phyloP scores from a whole-genome alignment of 208 protist species.

The Phytomonas francai region DNA sequence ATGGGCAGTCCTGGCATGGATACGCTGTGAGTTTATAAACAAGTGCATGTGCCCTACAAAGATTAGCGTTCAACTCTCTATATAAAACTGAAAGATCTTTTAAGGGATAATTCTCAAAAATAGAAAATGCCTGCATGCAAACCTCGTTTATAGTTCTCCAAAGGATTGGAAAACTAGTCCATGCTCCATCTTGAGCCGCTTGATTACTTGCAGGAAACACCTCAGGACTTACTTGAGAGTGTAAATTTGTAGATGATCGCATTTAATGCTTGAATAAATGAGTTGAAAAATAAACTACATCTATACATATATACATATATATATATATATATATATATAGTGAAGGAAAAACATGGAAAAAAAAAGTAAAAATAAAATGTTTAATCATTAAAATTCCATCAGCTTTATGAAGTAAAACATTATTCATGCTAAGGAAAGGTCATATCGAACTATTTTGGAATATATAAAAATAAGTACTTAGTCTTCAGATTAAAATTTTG shows the following conservation, averaged over 20 bases:
- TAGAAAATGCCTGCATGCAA: slow-evolving; percentile 23
- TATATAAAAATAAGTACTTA: neutral
- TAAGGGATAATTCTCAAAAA: slow-evolving; percentile 21
- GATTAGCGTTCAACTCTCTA: slow-evolving; percentile 26
- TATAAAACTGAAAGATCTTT: slow-evolving; percentile 30
- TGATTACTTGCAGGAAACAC: neutral
- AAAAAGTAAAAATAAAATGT: neutral
- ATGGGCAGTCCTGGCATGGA: slow-evolving; percentile 53
- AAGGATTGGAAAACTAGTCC: slow-evolving; percentile 20
- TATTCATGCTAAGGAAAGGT: neutral
- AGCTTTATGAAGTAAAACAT: neutral
- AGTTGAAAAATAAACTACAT: neutral
- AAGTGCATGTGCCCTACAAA: slow-evolving; percentile 33
- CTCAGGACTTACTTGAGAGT: neutral
- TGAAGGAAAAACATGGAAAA: neutral
- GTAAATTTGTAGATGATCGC: neutral
- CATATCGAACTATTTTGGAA: neutral
- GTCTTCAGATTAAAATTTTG: neutral
- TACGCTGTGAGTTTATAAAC: slow-evolving; percentile 55
- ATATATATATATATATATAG: neutral
- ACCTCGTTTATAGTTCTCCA: slow-evolving; percentile 26
- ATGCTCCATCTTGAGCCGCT: neutral
- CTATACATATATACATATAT: neutral
- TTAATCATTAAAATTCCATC: neutral
- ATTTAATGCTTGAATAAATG: neutral